These are phyloP conservation scores for Escovopsis sp. DNA, from an alignment of 2,329 filamentous ascomycete species.

Conservation along the genomic window DNA sequence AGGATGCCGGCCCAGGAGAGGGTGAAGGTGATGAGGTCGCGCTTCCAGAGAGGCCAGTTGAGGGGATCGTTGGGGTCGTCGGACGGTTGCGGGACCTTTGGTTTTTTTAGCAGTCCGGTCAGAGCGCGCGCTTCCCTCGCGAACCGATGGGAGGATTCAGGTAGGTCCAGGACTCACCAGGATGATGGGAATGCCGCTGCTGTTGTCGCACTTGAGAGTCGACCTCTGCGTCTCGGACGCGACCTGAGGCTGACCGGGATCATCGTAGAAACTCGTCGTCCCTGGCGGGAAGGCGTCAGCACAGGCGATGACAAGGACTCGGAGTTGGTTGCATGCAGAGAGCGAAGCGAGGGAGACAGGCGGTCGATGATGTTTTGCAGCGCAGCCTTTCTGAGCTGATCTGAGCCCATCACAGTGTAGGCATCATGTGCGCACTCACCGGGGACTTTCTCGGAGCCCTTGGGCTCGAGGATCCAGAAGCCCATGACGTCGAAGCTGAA, in stretches of 20 bases:
- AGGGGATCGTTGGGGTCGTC: conserved; percentile 85
- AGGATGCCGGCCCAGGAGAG: conserved; percentile 73
- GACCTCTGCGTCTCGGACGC: conserved; percentile 25
- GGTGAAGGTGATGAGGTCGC: conserved; percentile 64
- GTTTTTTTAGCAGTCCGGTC: too few species aligned
- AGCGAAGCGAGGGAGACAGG: neutral
- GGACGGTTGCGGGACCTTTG: conserved; percentile 61
- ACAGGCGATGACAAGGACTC: too few species aligned
- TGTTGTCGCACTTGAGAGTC: conserved; percentile 55
- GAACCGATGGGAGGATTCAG: neutral
- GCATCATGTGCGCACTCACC: conserved; percentile 40
- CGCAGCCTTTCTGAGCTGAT: too few species aligned
- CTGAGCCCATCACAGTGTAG: too few species aligned
- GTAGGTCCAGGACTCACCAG: conserved; percentile 36
- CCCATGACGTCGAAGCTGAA: conserved; percentile 16
- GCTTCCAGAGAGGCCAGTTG: conserved; percentile 71
- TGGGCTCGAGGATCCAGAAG: conserved; percentile 60
- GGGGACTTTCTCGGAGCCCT: conserved; percentile 53
- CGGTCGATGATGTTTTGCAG: neutral
- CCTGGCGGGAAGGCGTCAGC: conserved; percentile 22
- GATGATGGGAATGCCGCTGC: conserved; percentile 54
- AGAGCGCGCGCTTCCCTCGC: neutral
- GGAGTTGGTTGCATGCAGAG: neutral
- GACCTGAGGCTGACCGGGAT: conserved; percentile 33
- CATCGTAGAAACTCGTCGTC: conserved; percentile 51